These are phyloP conservation scores for Plicaturopsis crispa DNA, from an alignment of 768 basidiomycete species.

Conservation along the genomic window DNA sequence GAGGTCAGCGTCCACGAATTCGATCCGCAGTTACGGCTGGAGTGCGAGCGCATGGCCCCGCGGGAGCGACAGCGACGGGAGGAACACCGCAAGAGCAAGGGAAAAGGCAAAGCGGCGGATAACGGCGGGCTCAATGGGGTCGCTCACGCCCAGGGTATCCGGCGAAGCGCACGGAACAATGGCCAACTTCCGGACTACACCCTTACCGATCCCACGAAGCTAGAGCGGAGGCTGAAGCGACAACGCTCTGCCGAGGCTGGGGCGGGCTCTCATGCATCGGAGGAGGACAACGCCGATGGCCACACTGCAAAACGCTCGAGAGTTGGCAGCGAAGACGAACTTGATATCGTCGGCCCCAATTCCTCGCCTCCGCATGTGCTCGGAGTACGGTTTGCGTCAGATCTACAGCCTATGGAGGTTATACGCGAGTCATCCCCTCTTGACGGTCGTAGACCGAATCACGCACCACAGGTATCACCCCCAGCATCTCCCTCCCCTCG, in stretches of 20 bases:
- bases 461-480: neutral
- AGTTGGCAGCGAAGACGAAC: constrained; percentile 32
- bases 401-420: constrained; percentile 4
- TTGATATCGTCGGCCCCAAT: constrained; percentile 28
- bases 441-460: constrained; percentile 7
- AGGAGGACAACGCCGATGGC: constrained; percentile 39
- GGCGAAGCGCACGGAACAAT: constrained; percentile 68
- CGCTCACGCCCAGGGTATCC: constrained; percentile 39
- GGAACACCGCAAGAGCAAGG: constrained; percentile 37
- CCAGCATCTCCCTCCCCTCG: constrained; percentile 12
- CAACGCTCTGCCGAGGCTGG: constrained; percentile 52
- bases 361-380: constrained; percentile 25
- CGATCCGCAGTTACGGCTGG: constrained; percentile 66
- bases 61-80: constrained; percentile 63
- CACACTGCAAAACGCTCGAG: constrained; percentile 53
- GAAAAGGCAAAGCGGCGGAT: constrained; percentile 21
- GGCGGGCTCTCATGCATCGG: constrained; percentile 44
- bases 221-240: constrained; percentile 72
- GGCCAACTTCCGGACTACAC: constrained; percentile 64
- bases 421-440: constrained; percentile 3
- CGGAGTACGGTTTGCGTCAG: constrained; percentile 45
- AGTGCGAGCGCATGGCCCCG: constrained; percentile 84
- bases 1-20: constrained; percentile 76
- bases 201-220: constrained; percentile 67
- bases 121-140: constrained; percentile 20